Conservation (phyloP, 139 green algal genomes). For the Tetratostichococcus sp. region DNA sequence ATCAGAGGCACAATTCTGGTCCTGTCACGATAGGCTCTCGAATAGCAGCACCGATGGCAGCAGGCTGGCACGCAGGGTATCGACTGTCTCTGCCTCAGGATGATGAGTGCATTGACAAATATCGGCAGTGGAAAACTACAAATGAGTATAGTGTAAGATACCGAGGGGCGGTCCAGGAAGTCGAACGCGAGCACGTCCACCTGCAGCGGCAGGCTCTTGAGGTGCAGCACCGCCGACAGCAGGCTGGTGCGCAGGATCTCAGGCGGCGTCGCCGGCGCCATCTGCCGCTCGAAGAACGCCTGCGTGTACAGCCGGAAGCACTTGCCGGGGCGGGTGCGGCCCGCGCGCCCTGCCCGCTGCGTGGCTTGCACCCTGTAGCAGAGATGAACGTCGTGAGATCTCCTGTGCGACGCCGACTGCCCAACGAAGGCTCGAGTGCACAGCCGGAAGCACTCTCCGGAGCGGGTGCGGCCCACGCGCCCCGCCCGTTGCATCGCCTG, state of each 20-base stretch:
- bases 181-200: slow-evolving; percentile 92
- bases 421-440: too few relatives aligned
- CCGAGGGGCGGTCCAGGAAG: slow-evolving; percentile 84
- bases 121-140: too few relatives aligned
- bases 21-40: too few relatives aligned
- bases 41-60: too few relatives aligned
- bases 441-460: slow-evolving; percentile 48
- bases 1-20: too few relatives aligned
- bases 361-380: not conserved
- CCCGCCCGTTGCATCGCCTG: slow-evolving; percentile 88
- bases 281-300: slow-evolving; percentile 70
- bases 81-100: too few relatives aligned
- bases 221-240: slow-evolving; percentile 76
- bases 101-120: too few relatives aligned
- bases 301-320: slow-evolving; percentile 94
- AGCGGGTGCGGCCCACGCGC: slow-evolving; percentile 76
- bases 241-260: slow-evolving; percentile 93
- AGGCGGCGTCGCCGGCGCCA: slow-evolving; percentile 72
- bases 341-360: not conserved
- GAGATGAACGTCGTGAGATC: not conserved
- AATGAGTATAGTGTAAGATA: too few relatives aligned
- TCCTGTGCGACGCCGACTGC: too few relatives aligned
- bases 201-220: slow-evolving; percentile 81
- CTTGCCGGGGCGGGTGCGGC: slow-evolving; percentile 32
- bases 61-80: too few relatives aligned